These are phyloP conservation scores for Ustilago esculenta DNA, from an alignment of 1,284 basidiomycete genomes.

Conservation along the genomic window DNA sequence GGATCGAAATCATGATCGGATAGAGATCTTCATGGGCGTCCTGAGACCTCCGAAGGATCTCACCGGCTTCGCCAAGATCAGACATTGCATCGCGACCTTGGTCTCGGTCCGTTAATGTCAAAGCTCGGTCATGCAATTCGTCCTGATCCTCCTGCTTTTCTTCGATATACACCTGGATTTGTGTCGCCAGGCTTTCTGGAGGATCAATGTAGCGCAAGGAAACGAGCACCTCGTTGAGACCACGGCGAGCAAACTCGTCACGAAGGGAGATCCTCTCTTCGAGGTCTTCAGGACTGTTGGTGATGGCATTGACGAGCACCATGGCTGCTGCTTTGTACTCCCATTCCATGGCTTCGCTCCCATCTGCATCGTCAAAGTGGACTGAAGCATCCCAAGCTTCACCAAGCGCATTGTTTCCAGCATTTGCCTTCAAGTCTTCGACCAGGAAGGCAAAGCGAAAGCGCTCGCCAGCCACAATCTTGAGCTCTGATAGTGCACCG, in stretches of 20 bases:
- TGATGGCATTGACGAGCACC: slow-evolving; percentile 80
- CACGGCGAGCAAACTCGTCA: slow-evolving; percentile 81
- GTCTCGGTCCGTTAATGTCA: slow-evolving; percentile 25
- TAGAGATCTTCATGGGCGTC: slow-evolving; percentile 62
- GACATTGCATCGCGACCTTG: slow-evolving; percentile 21
- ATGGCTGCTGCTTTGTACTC: slow-evolving; percentile 81
- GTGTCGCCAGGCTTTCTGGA: slow-evolving; percentile 77
- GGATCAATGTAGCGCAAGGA: slow-evolving; percentile 80
- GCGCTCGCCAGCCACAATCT: slow-evolving; percentile 76
- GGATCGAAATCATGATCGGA: slow-evolving; percentile 59
- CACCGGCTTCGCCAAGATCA: slow-evolving; percentile 42
- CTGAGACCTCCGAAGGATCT: slow-evolving; percentile 35
- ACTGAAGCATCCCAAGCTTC: slow-evolving; percentile 67
- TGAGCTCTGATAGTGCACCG: slow-evolving; percentile 81
- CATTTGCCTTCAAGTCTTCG: slow-evolving; percentile 72
- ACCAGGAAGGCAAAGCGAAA: slow-evolving; percentile 85
- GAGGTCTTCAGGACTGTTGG: slow-evolving; percentile 78
- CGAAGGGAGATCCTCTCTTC: slow-evolving; percentile 81
- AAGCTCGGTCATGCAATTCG: slow-evolving; percentile 71
- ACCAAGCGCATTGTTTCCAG: slow-evolving; percentile 67
- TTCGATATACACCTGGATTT: slow-evolving; percentile 82
- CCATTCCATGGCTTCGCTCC: slow-evolving; percentile 72
- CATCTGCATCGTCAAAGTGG: slow-evolving; percentile 24
- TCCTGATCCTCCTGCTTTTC: slow-evolving; percentile 89
- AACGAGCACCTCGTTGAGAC: slow-evolving; percentile 82